Conservation (phyloP, 768 basidiomycete genomes). For the Phaeotremella skinneri region DNA sequence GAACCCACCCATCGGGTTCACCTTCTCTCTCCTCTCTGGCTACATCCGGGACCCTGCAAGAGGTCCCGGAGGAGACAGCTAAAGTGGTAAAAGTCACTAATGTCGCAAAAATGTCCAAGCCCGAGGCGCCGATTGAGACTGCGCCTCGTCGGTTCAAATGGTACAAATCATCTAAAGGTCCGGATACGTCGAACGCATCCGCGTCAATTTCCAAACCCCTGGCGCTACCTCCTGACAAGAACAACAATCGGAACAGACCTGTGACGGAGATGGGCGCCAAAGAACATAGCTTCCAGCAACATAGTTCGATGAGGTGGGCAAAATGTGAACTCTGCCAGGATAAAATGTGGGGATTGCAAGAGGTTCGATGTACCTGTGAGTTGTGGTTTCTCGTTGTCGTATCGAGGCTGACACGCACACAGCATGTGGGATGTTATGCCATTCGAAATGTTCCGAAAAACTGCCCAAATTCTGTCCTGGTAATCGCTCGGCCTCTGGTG, state of each 20-base stretch:
- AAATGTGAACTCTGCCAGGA: constrained; percentile 95
- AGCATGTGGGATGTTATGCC: constrained; percentile 84
- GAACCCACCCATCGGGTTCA: constrained; percentile 45
- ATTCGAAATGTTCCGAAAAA: constrained; percentile 76
- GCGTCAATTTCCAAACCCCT: constrained; percentile 50
- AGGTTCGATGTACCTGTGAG: constrained; percentile 79
- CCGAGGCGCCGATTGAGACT: constrained; percentile 39
- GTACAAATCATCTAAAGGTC: constrained; percentile 53
- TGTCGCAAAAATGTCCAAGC: constrained; percentile 13
- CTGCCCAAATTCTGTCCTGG: constrained; percentile 66
- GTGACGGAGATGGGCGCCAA: constrained; percentile 48
- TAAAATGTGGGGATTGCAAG: constrained; percentile 97
- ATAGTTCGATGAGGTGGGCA: constrained; percentile 81
- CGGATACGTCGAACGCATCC: constrained; percentile 37
- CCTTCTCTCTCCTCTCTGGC: constrained; percentile 44
- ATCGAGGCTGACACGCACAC: constrained; percentile 6
- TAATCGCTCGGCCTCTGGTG: constrained; percentile 34
- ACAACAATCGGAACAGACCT: constrained; percentile 30
- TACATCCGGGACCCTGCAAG: constrained; percentile 45
- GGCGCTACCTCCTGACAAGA: constrained; percentile 25
- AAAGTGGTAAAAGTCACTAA: constrained; percentile 49
- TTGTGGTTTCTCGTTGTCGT: constrained; percentile 13
- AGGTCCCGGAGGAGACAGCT: constrained; percentile 52
- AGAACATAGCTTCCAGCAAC: constrained; percentile 84
- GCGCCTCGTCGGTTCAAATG: constrained; percentile 54